Evolutionary conservation across 2,329 filamentous ascomycete species (phyloP), one percentile per base, ranked within the genome.

Genomic region (Fusarium ramigenum): DNA sequence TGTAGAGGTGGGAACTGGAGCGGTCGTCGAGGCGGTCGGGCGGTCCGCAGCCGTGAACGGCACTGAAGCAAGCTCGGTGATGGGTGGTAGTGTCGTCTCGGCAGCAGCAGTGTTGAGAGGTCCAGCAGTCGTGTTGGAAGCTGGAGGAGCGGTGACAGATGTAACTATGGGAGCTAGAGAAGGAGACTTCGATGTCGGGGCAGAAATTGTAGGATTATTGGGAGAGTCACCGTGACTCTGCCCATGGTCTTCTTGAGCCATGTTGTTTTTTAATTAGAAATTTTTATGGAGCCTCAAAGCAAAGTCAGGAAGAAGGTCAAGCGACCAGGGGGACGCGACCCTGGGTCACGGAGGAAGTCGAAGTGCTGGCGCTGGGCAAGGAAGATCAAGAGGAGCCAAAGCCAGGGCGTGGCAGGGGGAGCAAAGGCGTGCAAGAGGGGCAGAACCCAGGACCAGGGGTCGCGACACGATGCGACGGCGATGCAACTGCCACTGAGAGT

Each of bases 201-300:
- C 54, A 74, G 72, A 72, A 63, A 70, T 73, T 70, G 73, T 44
- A 76, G 63, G 73, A 75, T 76, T 76, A 73, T 69, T 74, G 69
- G 72, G 70, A 74, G 77, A 79, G 77, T 76, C 74, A 71, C 76
- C 67, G 73, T 75, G 77, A 73, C 76, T 77, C 75, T 76, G 75
- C 72, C 71, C 77, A 72, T 74, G 75, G 72, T 79, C 79, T 74
- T 77, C 79, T 75, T 79, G 73, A 78, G 77, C 77, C 77, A 78
- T 78, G 75, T 77, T 78, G 77, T 74, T 78, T 68, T 80, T 80
- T 80, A 79, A 81, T 80, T 80, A 79, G 74, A 78, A 79, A 77
- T 73, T 79, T 80, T 82, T 81, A 81, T 82, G 80, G 80, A 81
- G 80, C 80, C 77, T 69, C 70, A 72, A 76, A 77, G 72, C 72